Conservation (phyloP, 176 grass and related monocot genomes). For the Urochloa ruziziensis region DNA sequence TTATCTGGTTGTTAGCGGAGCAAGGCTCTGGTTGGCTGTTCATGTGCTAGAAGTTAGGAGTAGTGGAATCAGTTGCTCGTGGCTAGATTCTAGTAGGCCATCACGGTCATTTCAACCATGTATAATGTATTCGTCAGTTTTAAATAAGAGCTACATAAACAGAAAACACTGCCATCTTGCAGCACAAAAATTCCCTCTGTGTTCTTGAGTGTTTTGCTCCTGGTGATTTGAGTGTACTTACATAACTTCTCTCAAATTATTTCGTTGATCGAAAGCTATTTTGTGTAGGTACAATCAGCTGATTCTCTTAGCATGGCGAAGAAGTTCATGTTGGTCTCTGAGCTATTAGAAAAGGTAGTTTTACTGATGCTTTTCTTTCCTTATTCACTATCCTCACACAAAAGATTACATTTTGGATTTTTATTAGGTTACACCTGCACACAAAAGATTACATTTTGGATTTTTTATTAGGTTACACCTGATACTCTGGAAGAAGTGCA, state of each 20-base stretch:
- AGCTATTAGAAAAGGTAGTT: conserved; percentile 60
- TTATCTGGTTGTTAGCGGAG: no score
- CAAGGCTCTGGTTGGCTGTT: no score
- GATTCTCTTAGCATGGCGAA: conserved; percentile 53
- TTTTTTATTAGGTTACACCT: conserved; percentile 39
- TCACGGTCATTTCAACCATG: no score
- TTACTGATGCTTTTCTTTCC: neutral
- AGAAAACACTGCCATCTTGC: no score
- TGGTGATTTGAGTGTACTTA: neutral
- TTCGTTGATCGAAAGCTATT: neutral
- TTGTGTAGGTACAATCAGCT: conserved; percentile 53
- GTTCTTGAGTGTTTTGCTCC: no score
- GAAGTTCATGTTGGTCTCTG: conserved; percentile 44
- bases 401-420: conserved; percentile 2
- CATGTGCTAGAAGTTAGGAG: no score
- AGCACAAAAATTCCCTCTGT: no score
- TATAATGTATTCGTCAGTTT: no score
- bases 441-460: neutral
- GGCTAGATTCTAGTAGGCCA: no score
- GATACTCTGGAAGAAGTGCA: conserved; percentile 53
- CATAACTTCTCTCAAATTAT: neutral
- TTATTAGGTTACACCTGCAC: conserved; percentile 40
- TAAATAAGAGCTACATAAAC: no score
- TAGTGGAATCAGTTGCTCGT: no score
- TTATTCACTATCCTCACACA: neutral